Percentiles rank a stretch among this genome's conserved stretches.
Evolutionary conservation across 2,329 filamentous ascomycete genomes (phyloP).

Genomic region (Dothideomycetes sp.): DNA sequence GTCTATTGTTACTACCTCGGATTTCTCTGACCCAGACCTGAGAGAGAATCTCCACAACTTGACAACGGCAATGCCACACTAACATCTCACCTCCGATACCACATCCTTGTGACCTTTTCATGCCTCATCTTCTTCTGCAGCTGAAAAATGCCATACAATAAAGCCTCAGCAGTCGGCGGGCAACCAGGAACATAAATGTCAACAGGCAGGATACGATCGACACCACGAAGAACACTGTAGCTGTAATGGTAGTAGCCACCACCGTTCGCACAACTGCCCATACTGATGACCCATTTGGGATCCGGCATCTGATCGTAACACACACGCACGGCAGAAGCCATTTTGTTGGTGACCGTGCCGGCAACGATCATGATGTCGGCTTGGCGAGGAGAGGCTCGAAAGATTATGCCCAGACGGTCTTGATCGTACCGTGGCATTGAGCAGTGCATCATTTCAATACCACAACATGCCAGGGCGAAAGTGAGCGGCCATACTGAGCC

Average conservation of each 20-base stretch:
- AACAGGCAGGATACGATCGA: conserved; percentile 67
- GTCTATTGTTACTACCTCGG: too few relatives aligned
- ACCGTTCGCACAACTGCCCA: conserved; percentile 74
- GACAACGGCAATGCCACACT: too few relatives aligned
- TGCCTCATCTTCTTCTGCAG: conserved; percentile 66
- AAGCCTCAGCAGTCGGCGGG: conserved; percentile 43
- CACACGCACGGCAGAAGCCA: conserved; percentile 78
- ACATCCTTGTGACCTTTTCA: conserved; percentile 44
- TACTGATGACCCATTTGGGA: conserved; percentile 71
- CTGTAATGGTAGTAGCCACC: conserved; percentile 79
- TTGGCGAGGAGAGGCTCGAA: conserved; percentile 78
- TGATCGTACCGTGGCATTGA: conserved; percentile 84
- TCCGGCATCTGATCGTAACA: conserved; percentile 93
- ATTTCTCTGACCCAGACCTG: too few relatives aligned
- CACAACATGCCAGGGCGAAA: conserved; percentile 81
- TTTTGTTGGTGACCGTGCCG: conserved; percentile 85
- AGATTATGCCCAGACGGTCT: conserved; percentile 80
- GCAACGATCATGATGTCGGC: conserved; percentile 91
- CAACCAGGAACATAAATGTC: conserved; percentile 75
- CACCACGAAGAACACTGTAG: conserved; percentile 66
- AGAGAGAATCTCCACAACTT: too few relatives aligned
- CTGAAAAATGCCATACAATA: conserved; percentile 58
- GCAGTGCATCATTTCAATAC: conserved; percentile 86
- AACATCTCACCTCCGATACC: conserved; percentile 41
- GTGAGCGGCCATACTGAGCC: conserved; percentile 81